These are phyloP conservation scores for Lichtheimia corymbifera DNA, from an alignment of 371 early-diverging fungal species.

Conservation along the genomic window DNA sequence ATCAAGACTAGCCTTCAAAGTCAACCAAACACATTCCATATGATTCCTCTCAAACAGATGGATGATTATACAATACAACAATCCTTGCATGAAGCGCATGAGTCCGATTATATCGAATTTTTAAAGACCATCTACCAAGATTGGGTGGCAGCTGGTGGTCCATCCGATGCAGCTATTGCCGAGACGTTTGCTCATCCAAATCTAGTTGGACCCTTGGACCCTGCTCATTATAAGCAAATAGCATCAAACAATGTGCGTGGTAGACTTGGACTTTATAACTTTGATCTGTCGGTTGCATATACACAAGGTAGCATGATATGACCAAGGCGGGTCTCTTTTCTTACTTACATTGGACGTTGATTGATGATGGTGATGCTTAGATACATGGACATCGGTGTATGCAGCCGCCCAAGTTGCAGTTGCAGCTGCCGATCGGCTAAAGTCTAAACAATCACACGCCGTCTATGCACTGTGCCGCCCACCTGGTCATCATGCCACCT, in stretches of 20 bases:
- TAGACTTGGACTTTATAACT: slow-evolving; percentile 48
- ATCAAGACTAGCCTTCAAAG: slow-evolving; percentile 32
- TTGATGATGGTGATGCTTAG: slow-evolving; percentile 18
- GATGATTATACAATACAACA: slow-evolving; percentile 40
- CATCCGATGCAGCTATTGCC: slow-evolving; percentile 62
- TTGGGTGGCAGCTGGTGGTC: slow-evolving; percentile 59
- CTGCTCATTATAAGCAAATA: slow-evolving; percentile 28
- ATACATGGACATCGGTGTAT: slow-evolving; percentile 68
- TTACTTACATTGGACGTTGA: not conserved
- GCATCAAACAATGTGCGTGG: slow-evolving; percentile 16
- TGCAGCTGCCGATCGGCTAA: slow-evolving; percentile 35
- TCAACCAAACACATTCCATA: slow-evolving; percentile 23
- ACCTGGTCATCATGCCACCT: slow-evolving; percentile 67
- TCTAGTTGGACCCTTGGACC: slow-evolving; percentile 27
- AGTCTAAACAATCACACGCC: slow-evolving; percentile 12
- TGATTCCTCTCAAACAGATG: slow-evolving; percentile 47
- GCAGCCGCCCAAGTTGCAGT: slow-evolving; percentile 66
- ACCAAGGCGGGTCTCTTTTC: not conserved
- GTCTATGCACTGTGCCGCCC: slow-evolving; percentile 72
- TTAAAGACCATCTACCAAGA: slow-evolving; percentile 58
- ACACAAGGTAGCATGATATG: slow-evolving; percentile 39
- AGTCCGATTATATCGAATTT: slow-evolving; percentile 58
- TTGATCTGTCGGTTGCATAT: slow-evolving; percentile 62
- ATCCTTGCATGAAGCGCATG: slow-evolving; percentile 55
- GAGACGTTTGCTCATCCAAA: slow-evolving; percentile 53